Conservation (phyloP, 1,139 yeast genomes). For the Sugiyamaella novakii region DNA sequence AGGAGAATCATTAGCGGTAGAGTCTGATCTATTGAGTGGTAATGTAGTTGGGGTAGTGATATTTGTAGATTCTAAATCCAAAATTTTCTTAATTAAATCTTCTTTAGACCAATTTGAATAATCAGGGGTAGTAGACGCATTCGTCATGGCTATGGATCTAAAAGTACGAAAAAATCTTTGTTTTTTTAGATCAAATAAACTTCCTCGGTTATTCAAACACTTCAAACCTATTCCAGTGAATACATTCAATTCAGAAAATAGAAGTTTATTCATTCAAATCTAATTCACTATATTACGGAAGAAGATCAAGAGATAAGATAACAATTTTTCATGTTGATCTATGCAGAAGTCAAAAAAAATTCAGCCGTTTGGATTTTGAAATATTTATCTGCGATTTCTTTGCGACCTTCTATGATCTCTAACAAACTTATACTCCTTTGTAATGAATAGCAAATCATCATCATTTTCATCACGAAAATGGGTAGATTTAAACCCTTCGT, state of each 20-base stretch:
- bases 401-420: no score
- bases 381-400: no score
- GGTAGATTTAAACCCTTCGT: constrained; percentile 34
- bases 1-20: background rate
- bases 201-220: background rate
- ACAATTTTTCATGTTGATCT: constrained; percentile 16
- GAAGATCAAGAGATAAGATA: constrained; percentile 15
- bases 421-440: no score
- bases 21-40: background rate
- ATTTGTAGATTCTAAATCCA: constrained; percentile 49
- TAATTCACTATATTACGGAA: background rate
- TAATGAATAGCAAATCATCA: no score
- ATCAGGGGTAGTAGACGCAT: constrained; percentile 3
- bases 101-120: constrained; percentile 55
- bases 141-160: background rate
- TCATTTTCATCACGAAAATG: constrained; percentile 34
- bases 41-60: background rate
- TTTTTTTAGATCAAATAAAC: background rate
- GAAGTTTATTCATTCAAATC: constrained; percentile 3
- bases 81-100: constrained; percentile 53
- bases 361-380: constrained; percentile 14
- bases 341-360: constrained; percentile 9
- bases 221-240: background rate
- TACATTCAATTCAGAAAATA: background rate
- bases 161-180: background rate